A percentile compares a stretch with the other conserved stretches of the same genome.
These are phyloP conservation scores for Handroanthus guayacan DNA, from an alignment of 257 asterid genomes.

Conservation along the genomic window DNA sequence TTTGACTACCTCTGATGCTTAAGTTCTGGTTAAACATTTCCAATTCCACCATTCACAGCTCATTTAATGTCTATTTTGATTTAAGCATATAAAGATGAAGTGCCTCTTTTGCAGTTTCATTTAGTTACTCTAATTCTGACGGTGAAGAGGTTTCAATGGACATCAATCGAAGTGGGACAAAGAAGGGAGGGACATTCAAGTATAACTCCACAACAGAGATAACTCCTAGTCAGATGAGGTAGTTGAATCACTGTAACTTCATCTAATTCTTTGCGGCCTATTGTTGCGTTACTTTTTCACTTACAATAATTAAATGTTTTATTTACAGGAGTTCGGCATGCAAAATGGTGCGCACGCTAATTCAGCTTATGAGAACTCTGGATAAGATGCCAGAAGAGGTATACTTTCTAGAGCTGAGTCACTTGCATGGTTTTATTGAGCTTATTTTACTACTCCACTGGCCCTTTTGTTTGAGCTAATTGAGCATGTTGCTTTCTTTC, in stretches of 20 bases:
- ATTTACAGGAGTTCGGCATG: slow-evolving; percentile 90
- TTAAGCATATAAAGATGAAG: slow-evolving; percentile 37
- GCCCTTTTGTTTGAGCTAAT: slow-evolving; percentile 28
- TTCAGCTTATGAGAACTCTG: slow-evolving; percentile 92
- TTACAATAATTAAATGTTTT: slow-evolving; percentile 22
- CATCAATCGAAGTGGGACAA: slow-evolving; percentile 76
- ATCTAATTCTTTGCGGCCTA: slow-evolving; percentile 13
- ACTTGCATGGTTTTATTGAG: slow-evolving; percentile 19
- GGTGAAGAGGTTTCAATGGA: slow-evolving; percentile 93
- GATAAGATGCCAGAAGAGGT: slow-evolving; percentile 99
- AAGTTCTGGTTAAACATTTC: slow-evolving; percentile 29
- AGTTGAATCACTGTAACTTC: slow-evolving; percentile 20
- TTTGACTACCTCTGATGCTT: slow-evolving; percentile 5
- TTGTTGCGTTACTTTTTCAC: slow-evolving; percentile 21
- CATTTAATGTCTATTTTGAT: slow-evolving; percentile 13
- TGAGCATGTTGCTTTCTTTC: slow-evolving; percentile 46
- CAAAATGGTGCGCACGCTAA: slow-evolving; percentile 87
- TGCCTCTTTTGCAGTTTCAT: slow-evolving; percentile 69
- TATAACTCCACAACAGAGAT: slow-evolving; percentile 70
- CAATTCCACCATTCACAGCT: slow-evolving; percentile 25
- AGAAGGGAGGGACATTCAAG: slow-evolving; percentile 81
- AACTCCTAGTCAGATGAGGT: slow-evolving; percentile 95
- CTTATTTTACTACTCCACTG: slow-evolving; percentile 27
- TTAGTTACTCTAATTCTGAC: slow-evolving; percentile 80
- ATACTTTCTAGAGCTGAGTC: slow-evolving; percentile 31